Evolutionary conservation across 805 yeast species (phyloP), one percentile per base, ranked within the genome.

Genomic region (Metschnikowia picachoensis): DNA sequence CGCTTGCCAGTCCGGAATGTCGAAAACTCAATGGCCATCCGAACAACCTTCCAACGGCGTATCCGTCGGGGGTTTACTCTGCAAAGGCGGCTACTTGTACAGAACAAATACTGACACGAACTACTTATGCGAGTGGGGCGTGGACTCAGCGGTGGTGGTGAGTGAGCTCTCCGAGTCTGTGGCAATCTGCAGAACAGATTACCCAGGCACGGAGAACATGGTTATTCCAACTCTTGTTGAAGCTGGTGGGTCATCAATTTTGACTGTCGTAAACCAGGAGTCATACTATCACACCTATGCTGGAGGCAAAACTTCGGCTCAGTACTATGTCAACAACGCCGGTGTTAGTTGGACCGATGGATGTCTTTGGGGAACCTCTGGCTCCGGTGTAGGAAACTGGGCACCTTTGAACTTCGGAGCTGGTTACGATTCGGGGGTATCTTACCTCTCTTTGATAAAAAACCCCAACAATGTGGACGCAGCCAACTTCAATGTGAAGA

Each of bases 171-270:
- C 67, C 55, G 65, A 84, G 49, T 76, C 77, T 43, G 90, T 92
- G 59, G 92, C 98, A 49, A 72, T 94, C 61, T 94, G 99, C 79
- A 87, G 97, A 77, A 92, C 99, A 52, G 99, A 92, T 69, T 92
- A 92, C 81, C 99, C 99, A 64, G 99, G 99, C 74, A 85, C 97
- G 55, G 99, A 92, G 77, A 90, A 90, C 80, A 94, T 92, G 98
- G 95, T 84, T 57, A 78, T 92, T 52, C 98, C 99, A 67, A 91
- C 98, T 50, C 74, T 80, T 52, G 85, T 91, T 43, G 67, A 65
- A 30, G 86, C 85, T 49, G 96, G 96, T 59, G 60, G 73, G 33
- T 57, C 77, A 33, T 67, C 76, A 61, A 84, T 85, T 47, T 73
- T 90, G 57, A 77, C 96, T 44, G 95, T 85, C 56, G 97, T 91